These are phyloP conservation scores for Pythium insidiosum DNA, from an alignment of 352 stramenopile genomes.

Conservation along the genomic window DNA sequence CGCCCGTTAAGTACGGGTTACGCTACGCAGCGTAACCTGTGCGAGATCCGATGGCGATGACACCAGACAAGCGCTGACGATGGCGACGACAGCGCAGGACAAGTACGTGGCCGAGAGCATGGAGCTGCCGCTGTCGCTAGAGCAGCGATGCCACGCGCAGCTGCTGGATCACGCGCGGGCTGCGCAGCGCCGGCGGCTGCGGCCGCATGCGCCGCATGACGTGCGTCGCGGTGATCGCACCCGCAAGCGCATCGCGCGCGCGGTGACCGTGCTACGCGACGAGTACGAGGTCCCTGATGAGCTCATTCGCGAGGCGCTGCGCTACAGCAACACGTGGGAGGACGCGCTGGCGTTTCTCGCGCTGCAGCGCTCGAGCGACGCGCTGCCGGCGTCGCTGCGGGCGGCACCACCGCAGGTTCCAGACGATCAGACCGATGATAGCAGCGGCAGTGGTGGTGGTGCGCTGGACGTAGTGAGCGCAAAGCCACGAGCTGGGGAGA, in stretches of 20 bases:
- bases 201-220: slow-evolving; percentile 30
- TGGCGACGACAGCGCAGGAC: neutral
- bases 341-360: slow-evolving; percentile 59
- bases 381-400: slow-evolving; percentile 34
- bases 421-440: neutral
- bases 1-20: slow-evolving; percentile 2
- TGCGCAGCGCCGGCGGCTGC: slow-evolving; percentile 32
- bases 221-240: slow-evolving; percentile 24
- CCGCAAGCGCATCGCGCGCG: slow-evolving; percentile 46
- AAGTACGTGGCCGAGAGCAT: slow-evolving; percentile 32
- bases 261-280: slow-evolving; percentile 31
- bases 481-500: neutral
- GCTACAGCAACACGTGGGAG: slow-evolving; percentile 55
- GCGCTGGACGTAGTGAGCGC: slow-evolving; percentile 28
- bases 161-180: slow-evolving; percentile 16
- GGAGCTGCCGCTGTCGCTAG: slow-evolving; percentile 47
- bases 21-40: slow-evolving; percentile 1
- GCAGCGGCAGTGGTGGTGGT: slow-evolving; percentile 14
- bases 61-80: neutral
- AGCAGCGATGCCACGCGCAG: slow-evolving; percentile 37
- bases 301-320: slow-evolving; percentile 30
- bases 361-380: slow-evolving; percentile 46
- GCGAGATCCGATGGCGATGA: no score
- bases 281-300: slow-evolving; percentile 32
- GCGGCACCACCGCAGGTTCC: slow-evolving; percentile 20